Evolutionary conservation across 371 early-diverging fungal species (phyloP), one percentile per base, ranked within the genome.

Genomic region (Mucor lusitanicus): DNA sequence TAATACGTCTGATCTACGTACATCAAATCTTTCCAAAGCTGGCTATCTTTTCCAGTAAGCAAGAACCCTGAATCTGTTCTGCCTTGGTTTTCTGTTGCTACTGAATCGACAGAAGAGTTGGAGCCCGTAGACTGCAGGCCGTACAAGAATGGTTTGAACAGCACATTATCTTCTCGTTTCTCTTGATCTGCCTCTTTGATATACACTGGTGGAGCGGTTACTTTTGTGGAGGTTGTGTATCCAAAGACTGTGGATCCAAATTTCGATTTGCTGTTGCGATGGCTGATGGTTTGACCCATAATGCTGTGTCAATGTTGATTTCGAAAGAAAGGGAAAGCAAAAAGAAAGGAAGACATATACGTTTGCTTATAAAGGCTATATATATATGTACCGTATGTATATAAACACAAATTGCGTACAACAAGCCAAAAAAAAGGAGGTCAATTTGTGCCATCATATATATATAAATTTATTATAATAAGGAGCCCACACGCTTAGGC

Each of bases 1-100:
- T 77, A 77, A 60, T 77, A 77, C 11, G 71, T 71, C 42, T 65
- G 64, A 50, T 77, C 71, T 21, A 77, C 59, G 60, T 77, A 77
- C 17, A 54, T 63, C n/a, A 77, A 50, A 56, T 77, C 78, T 42
- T 70, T 66, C 25, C 59, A 63, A 4, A 75, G 53, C n/a, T 61
- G 69, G 17, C 55, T 64, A n/a, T 68, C 54, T 23, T 64, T 63
- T 17, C 64, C 69, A 23, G 33, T 56, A 30, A 63, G 48, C 46
- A 69, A 25, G 40, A 70, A 73, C 11, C 74, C 74, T 21, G 74
- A 73, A 63, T 73, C 74, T 9, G 70, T 48, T 48, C 74, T 57
- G 21, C 40, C 53, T 62, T 33, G 48, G 1, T 50, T 48, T 19
- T 21, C 27, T 23, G 40, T 33, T 33, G 33, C 9, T 46, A 32